phyloP scores from a whole-genome alignment of 2,329 filamentous ascomycete species.

The Scedosporium dehoogii region DNA sequence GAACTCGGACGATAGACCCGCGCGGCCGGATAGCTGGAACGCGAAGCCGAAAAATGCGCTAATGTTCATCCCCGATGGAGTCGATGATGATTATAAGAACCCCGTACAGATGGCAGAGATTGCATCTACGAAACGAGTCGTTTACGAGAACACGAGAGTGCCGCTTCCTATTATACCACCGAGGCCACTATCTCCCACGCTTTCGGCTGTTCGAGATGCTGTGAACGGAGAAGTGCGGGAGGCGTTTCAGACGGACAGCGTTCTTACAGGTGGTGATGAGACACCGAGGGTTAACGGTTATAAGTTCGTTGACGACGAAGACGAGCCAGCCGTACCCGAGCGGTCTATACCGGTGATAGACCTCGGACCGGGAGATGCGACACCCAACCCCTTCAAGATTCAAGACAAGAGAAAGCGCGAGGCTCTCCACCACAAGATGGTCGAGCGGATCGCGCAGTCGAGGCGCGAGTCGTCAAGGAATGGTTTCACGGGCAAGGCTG shows the following conservation, averaged over 20 bases:
- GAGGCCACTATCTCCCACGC: slow-evolving; percentile 64
- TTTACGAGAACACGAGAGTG: slow-evolving; percentile 77
- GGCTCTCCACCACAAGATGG: slow-evolving; percentile 74
- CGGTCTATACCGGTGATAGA: slow-evolving; percentile 34
- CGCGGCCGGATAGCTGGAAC: slow-evolving; percentile 69
- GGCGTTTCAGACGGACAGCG: slow-evolving; percentile 47
- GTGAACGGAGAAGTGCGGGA: slow-evolving; percentile 62
- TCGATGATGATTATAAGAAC: slow-evolving; percentile 51
- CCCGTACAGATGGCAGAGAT: slow-evolving; percentile 58
- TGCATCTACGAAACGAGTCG: slow-evolving; percentile 62
- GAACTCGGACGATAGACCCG: slow-evolving; percentile 61
- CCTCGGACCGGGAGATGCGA: slow-evolving; percentile 49
- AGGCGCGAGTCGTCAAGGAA: slow-evolving; percentile 54
- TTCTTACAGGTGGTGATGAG: slow-evolving; percentile 50
- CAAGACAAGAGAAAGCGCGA: slow-evolving; percentile 67
- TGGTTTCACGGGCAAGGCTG: slow-evolving; percentile 49
- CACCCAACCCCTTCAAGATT: slow-evolving; percentile 72
- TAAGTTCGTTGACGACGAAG: slow-evolving; percentile 81
- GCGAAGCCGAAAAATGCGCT: slow-evolving; percentile 66
- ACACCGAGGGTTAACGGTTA: slow-evolving; percentile 92
- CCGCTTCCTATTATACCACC: slow-evolving; percentile 34
- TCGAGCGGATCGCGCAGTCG: slow-evolving; percentile 66
- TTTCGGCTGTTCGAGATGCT: slow-evolving; percentile 76
- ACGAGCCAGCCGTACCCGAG: slow-evolving; percentile 26
- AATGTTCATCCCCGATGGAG: slow-evolving; percentile 71